These are phyloP conservation scores for Aspergillus novoparasiticus DNA, from an alignment of 2,329 filamentous ascomycete genomes.

Conservation along the genomic window DNA sequence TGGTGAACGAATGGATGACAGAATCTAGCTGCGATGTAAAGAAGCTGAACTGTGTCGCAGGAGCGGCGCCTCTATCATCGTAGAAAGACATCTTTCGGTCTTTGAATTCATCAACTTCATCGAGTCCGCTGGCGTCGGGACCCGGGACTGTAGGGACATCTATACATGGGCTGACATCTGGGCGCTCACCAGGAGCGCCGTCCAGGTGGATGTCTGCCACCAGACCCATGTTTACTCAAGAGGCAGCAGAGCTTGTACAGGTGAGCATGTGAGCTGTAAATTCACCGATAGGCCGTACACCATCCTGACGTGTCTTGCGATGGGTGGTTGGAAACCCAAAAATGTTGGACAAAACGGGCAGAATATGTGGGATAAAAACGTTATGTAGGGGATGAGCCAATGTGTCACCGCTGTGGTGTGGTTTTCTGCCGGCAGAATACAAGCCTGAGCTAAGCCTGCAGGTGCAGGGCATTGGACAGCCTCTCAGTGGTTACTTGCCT, in stretches of 20 bases:
- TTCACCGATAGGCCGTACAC: constrained; percentile 1
- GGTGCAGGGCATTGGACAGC: neutral
- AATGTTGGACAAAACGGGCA: neutral
- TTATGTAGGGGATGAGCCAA: neutral
- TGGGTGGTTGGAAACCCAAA: neutral
- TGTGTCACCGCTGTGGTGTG: neutral
- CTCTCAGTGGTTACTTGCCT: neutral
- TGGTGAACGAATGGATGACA: constrained; percentile 80
- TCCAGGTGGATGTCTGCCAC: constrained; percentile 7
- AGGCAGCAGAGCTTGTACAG: neutral
- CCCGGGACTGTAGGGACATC: neutral
- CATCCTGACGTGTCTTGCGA: constrained; percentile 9
- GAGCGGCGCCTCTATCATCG: neutral
- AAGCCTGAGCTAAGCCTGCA: neutral
- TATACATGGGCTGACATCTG: neutral
- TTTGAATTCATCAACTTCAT: neutral
- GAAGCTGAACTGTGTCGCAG: constrained; percentile 82
- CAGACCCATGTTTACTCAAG: constrained; percentile 3
- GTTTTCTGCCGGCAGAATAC: neutral
- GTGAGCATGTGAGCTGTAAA: neutral
- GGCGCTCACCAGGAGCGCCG: constrained; percentile 1
- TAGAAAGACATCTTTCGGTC: constrained; percentile 4
- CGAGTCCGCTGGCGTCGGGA: neutral
- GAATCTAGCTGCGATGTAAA: constrained; percentile 90
- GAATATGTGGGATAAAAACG: neutral